Percentiles rank a stretch among this genome's conserved stretches.
Evolutionary conservation across 352 stramenopile species (phyloP).

Genomic region (Phytophthora podocarpi): DNA sequence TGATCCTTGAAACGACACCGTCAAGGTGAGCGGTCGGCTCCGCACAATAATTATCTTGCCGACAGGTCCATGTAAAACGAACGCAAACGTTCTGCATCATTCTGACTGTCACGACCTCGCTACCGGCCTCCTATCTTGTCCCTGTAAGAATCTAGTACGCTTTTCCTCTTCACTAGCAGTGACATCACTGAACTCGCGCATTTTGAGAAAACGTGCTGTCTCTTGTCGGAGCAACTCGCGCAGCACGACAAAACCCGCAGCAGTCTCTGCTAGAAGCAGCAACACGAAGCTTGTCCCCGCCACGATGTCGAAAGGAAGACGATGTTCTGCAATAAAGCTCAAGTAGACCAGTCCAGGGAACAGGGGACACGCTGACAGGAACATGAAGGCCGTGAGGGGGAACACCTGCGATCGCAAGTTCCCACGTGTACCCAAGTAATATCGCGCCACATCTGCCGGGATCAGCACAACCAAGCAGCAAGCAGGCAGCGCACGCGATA

Average conservation of each 20-base stretch:
- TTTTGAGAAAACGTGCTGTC: slow-evolving; percentile 58
- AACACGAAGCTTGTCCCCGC: slow-evolving; percentile 37
- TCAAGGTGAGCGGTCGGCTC: slow-evolving; percentile 7
- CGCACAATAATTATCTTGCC: background rate
- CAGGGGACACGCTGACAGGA: slow-evolving; percentile 66
- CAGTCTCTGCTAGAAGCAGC: slow-evolving; percentile 49
- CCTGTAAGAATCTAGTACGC: slow-evolving; percentile 19
- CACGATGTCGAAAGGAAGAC: slow-evolving; percentile 54
- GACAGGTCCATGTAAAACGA: background rate
- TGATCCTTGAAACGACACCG: slow-evolving; percentile 27
- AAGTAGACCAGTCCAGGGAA: slow-evolving; percentile 60
- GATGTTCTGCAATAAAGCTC: slow-evolving; percentile 57
- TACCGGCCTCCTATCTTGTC: slow-evolving; percentile 14
- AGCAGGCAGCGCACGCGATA: slow-evolving; percentile 47
- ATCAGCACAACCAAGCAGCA: slow-evolving; percentile 54
- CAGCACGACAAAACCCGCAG: slow-evolving; percentile 48
- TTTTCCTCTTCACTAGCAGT: slow-evolving; percentile 19
- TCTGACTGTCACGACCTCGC: slow-evolving; percentile 15
- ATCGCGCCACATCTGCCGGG: slow-evolving; percentile 49
- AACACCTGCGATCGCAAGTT: slow-evolving; percentile 68
- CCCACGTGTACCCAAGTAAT: slow-evolving; percentile 61
- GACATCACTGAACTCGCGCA: slow-evolving; percentile 40
- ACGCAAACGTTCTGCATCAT: background rate
- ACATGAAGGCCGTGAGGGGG: slow-evolving; percentile 68
- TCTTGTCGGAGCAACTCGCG: slow-evolving; percentile 62